Percentiles rank a stretch among this genome's conserved stretches.
These are phyloP conservation scores for Trichoderma oligosporum DNA, from an alignment of 2,329 filamentous ascomycete species.

Conservation along the genomic window DNA sequence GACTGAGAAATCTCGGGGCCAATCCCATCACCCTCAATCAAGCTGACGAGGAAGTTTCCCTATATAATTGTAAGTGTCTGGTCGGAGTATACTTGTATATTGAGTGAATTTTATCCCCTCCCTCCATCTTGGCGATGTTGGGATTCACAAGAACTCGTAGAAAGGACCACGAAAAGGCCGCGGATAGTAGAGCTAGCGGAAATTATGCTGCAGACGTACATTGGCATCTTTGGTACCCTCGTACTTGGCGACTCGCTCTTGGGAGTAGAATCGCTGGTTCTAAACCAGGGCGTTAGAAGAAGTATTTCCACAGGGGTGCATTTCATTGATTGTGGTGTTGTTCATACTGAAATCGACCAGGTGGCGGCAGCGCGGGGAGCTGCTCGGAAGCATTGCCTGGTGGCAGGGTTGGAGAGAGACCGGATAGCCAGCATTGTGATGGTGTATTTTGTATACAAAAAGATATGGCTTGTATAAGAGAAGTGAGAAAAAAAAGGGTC, in stretches of 20 bases:
- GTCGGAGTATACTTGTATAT: constrained; percentile 19
- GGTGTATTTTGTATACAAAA: constrained; percentile 23
- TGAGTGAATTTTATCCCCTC: constrained; percentile 42
- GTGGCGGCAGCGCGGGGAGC: constrained; percentile 53
- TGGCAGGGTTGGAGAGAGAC: constrained; percentile 69
- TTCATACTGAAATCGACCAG: constrained; percentile 36
- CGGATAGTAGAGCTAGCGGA: constrained; percentile 22
- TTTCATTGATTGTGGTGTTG: constrained; percentile 17
- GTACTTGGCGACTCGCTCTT: constrained; percentile 84
- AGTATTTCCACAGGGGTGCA: background rate
- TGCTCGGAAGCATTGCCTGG: constrained; percentile 73
- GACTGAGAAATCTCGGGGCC: constrained; percentile 96
- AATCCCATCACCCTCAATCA: constrained; percentile 99
- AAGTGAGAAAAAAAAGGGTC: constrained; percentile 23
- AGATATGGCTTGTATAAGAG: constrained; percentile 20
- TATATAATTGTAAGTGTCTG: constrained; percentile 39
- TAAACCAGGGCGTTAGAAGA: constrained; percentile 27
- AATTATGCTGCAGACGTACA: constrained; percentile 53
- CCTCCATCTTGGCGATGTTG: constrained; percentile 24
- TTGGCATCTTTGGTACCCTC: constrained; percentile 83
- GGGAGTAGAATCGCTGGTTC: constrained; percentile 61
- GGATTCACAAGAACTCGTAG: background rate
- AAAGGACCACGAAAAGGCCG: constrained; percentile 21
- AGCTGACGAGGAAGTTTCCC: constrained; percentile 92
- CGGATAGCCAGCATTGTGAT: constrained; percentile 78